These are phyloP conservation scores for Ogataea philodendri DNA, from an alignment of 805 yeast species.

Conservation along the genomic window DNA sequence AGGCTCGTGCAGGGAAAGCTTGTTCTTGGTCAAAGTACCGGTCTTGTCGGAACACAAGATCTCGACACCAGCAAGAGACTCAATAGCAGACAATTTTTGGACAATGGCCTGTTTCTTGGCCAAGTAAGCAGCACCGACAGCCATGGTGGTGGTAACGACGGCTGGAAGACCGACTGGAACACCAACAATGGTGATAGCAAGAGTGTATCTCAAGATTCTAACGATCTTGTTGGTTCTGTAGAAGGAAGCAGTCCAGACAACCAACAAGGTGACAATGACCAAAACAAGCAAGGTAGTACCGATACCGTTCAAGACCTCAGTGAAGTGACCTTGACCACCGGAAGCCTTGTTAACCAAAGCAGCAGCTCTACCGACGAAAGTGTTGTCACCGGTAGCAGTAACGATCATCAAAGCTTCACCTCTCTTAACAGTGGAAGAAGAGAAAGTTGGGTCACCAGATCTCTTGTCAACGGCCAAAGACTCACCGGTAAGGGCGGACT, in stretches of 20 bases:
- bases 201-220: slow-evolving; percentile 83
- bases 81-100: slow-evolving; percentile 94
- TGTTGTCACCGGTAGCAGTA: slow-evolving; percentile 92
- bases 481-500: slow-evolving; percentile 97
- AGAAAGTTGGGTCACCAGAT: slow-evolving; percentile 81
- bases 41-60: slow-evolving; percentile 97
- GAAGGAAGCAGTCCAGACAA: slow-evolving; percentile 93
- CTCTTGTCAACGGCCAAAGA: slow-evolving; percentile 93
- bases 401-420: slow-evolving; percentile 95
- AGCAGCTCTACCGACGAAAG: slow-evolving; percentile 97
- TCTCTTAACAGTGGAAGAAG: slow-evolving; percentile 92
- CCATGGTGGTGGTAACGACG: slow-evolving; percentile 98
- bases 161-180: slow-evolving; percentile 99
- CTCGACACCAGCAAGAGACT: slow-evolving; percentile 96
- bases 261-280: slow-evolving; percentile 80
- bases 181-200: slow-evolving; percentile 96
- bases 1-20: slow-evolving; percentile 93
- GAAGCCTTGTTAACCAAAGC: slow-evolving; percentile 93
- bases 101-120: slow-evolving; percentile 97
- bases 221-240: slow-evolving; percentile 88
- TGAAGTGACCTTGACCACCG: slow-evolving; percentile 92
- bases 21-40: slow-evolving; percentile 97
- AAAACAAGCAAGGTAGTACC: slow-evolving; percentile 89
- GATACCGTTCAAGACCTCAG: slow-evolving; percentile 96
- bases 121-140: slow-evolving; percentile 98